These are phyloP conservation scores for Lachnellula subtilissima DNA, from an alignment of 2,329 filamentous ascomycete genomes.

Conservation along the genomic window DNA sequence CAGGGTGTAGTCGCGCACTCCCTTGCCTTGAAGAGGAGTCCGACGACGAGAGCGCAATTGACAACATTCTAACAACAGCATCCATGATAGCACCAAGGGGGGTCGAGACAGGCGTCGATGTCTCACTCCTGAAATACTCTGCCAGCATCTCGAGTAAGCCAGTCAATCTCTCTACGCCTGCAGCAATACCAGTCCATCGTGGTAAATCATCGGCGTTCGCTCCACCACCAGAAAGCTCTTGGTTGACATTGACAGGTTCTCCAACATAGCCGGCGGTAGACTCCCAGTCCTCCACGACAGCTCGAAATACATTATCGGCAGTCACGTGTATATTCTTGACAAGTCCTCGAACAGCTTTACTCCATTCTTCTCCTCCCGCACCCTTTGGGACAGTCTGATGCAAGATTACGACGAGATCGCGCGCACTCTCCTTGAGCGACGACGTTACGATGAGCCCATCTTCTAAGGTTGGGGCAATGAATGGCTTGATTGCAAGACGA, in stretches of 20 bases:
- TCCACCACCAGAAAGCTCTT: conserved; percentile 44
- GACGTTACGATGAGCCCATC: conserved; percentile 45
- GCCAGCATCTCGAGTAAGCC: conserved; percentile 62
- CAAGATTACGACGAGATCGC: conserved; percentile 63
- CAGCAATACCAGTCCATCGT: conserved; percentile 68
- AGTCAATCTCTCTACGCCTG: conserved; percentile 65
- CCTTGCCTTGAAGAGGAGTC: conserved; percentile 14
- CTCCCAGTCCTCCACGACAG: conserved; percentile 77
- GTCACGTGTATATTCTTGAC: conserved; percentile 64
- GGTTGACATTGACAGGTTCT: conserved; percentile 41
- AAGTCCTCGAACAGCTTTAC: conserved; percentile 55
- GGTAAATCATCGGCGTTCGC: conserved; percentile 50
- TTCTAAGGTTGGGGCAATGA: conserved; percentile 60
- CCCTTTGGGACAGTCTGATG: conserved; percentile 80
- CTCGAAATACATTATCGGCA: conserved; percentile 72
- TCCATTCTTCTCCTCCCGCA: conserved; percentile 73
- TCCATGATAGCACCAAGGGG: conserved; percentile 66
- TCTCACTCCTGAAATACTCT: conserved; percentile 58
- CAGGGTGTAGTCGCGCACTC: conserved; percentile 59
- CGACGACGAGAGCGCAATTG: conserved; percentile 48
- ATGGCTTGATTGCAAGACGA: conserved; percentile 51
- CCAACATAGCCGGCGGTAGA: conserved; percentile 50
- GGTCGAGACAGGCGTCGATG: conserved; percentile 60
- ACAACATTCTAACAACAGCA: conserved; percentile 63
- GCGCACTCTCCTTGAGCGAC: conserved; percentile 52